Conservation (phyloP, 2,329 filamentous ascomycete species). For the Talaromyces sp. region DNA sequence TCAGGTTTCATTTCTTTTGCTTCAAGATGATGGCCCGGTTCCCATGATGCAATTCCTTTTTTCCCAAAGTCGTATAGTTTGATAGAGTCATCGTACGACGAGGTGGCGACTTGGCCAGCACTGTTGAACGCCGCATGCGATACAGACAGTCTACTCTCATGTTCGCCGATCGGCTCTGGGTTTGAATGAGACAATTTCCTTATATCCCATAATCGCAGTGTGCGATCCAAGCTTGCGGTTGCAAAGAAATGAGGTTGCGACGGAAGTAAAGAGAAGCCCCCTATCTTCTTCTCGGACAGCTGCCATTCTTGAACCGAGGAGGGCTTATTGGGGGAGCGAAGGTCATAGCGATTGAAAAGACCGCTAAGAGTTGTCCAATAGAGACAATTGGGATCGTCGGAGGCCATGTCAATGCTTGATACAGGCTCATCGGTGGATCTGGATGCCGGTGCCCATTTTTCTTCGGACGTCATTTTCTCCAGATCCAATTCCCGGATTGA, state of each 20-base stretch:
- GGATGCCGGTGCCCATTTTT: constrained; percentile 72
- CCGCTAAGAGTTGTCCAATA: constrained; percentile 87
- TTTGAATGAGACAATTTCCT: constrained; percentile 62
- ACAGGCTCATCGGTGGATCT: constrained; percentile 69
- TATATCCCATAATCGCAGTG: constrained; percentile 86
- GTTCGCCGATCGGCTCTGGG: constrained; percentile 71
- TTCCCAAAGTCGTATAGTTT: constrained; percentile 78
- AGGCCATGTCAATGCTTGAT: constrained; percentile 75
- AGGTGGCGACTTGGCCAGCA: constrained; percentile 79
- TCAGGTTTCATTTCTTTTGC: constrained; percentile 63
- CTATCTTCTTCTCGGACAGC: constrained; percentile 88
- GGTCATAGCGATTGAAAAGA: constrained; percentile 73
- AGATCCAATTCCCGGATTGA: constrained; percentile 85
- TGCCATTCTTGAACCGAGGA: constrained; percentile 62
- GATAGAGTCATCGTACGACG: constrained; percentile 90
- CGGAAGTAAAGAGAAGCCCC: constrained; percentile 83
- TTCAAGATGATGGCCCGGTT: constrained; percentile 52
- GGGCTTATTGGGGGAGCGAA: constrained; percentile 50
- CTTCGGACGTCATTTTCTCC: constrained; percentile 68
- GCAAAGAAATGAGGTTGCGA: constrained; percentile 74
- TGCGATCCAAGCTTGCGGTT: constrained; percentile 85
- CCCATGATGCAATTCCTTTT: constrained; percentile 55
- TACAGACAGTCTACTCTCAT: constrained; percentile 76
- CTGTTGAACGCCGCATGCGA: constrained; percentile 88
- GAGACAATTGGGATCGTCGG: constrained; percentile 64